These are phyloP conservation scores for Globisporangium canariense DNA, from an alignment of 352 stramenopile genomes.

Conservation along the genomic window DNA sequence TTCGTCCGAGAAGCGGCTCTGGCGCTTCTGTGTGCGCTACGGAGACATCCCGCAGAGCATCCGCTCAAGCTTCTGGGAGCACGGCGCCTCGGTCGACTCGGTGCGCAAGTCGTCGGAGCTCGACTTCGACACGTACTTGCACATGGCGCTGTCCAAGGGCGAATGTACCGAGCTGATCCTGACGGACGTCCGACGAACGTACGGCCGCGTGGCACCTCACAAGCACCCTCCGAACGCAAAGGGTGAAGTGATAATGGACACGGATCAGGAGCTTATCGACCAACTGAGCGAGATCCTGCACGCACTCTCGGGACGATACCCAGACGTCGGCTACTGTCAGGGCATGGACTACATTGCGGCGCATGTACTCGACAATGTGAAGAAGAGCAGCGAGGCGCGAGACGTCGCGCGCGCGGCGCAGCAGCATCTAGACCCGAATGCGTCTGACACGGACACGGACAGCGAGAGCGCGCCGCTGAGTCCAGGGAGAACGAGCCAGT, in stretches of 20 bases:
- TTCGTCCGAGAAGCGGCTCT: slow-evolving; percentile 54
- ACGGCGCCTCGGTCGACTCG: slow-evolving; percentile 38
- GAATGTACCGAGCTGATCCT: slow-evolving; percentile 80
- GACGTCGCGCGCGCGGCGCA: slow-evolving; percentile 14
- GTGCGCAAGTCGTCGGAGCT: slow-evolving; percentile 50
- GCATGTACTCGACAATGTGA: slow-evolving; percentile 78
- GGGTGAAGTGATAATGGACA: slow-evolving; percentile 42
- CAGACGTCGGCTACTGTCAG: slow-evolving; percentile 84
- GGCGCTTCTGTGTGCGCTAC: slow-evolving; percentile 82
- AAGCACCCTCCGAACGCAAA: slow-evolving; percentile 57
- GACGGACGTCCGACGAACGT: slow-evolving; percentile 82
- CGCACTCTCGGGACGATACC: slow-evolving; percentile 71
- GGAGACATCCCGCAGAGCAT: slow-evolving; percentile 49
- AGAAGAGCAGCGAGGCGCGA: slow-evolving; percentile 54
- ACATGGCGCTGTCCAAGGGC: slow-evolving; percentile 83
- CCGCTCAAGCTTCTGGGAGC: slow-evolving; percentile 78
- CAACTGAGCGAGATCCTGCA: slow-evolving; percentile 83
- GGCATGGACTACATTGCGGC: slow-evolving; percentile 88
- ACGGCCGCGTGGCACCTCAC: slow-evolving; percentile 77
- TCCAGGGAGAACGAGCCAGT: slow-evolving; percentile 24
- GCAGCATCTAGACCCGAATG: background rate
- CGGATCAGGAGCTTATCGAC: slow-evolving; percentile 66
- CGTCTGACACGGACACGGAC: slow-evolving; percentile 10
- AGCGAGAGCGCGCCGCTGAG: slow-evolving; percentile 21
- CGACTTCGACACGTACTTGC: slow-evolving; percentile 83